phyloP scores from a whole-genome alignment of 768 basidiomycete genomes.

The Punctularia strigosozonata region DNA sequence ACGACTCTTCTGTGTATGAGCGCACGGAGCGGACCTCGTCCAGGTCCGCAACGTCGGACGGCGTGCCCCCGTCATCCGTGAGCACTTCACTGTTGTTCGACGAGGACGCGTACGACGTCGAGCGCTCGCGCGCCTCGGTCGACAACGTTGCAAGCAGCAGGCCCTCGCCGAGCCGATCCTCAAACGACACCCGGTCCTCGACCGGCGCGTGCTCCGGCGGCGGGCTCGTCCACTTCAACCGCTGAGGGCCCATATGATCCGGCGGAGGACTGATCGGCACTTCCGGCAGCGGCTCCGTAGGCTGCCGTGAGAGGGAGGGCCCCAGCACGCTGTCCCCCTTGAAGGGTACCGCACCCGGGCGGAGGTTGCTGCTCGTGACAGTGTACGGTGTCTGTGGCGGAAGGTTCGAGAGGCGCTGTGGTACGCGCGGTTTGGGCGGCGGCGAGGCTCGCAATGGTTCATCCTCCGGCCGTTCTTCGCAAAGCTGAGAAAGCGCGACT shows the following conservation, averaged over 20 bases:
- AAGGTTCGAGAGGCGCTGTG: slow-evolving; percentile 29
- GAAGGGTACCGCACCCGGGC: too few relatives aligned
- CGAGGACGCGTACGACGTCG: slow-evolving; percentile 33
- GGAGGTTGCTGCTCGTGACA: slow-evolving; percentile 48
- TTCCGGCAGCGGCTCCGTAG: slow-evolving; percentile 16
- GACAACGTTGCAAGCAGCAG: slow-evolving; percentile 60
- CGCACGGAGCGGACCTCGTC: slow-evolving; percentile 62
- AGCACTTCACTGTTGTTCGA: slow-evolving; percentile 54
- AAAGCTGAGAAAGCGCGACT: slow-evolving; percentile 76
- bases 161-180: slow-evolving; percentile 52
- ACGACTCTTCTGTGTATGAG: slow-evolving; percentile 46
- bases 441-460: slow-evolving; percentile 43
- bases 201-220: slow-evolving; percentile 68
- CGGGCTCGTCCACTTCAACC: slow-evolving; percentile 77
- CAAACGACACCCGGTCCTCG: slow-evolving; percentile 54
- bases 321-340: slow-evolving; percentile 22
- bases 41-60: slow-evolving; percentile 47
- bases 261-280: slow-evolving; percentile 36
- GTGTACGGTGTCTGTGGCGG: slow-evolving; percentile 67
- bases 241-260: slow-evolving; percentile 73
- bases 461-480: slow-evolving; percentile 76
- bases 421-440: slow-evolving; percentile 29
- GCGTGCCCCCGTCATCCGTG: slow-evolving; percentile 54
- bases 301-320: slow-evolving; percentile 10
- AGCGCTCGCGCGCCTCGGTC: slow-evolving; percentile 44